Evolutionary conservation across 2,329 filamentous ascomycete genomes (phyloP).

Genomic region (Drechslera avenae): DNA sequence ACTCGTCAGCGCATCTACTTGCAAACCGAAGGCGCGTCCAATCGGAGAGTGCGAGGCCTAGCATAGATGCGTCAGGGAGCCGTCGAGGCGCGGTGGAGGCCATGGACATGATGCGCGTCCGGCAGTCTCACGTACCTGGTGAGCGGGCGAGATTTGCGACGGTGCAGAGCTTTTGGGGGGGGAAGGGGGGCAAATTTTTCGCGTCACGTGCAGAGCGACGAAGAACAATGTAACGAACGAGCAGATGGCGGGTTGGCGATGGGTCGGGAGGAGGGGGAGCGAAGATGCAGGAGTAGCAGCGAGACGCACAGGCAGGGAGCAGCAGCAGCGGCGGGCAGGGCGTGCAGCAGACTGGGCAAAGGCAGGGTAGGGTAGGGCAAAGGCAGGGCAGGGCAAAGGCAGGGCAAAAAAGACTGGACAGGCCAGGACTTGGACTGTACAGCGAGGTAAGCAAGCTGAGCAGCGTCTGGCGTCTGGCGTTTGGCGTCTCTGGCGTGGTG

Average conservation of each 20-base stretch:
- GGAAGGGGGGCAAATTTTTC: slow-evolving; percentile 13
- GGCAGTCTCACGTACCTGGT: slow-evolving; percentile 7
- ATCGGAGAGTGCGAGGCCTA: slow-evolving; percentile 23
- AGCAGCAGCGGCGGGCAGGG: slow-evolving; percentile 3
- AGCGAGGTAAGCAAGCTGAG: too few relatives aligned
- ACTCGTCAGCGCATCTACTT: slow-evolving; percentile 35
- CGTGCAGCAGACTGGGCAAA: neutral
- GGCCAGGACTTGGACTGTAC: too few relatives aligned
- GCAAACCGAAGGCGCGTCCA: slow-evolving; percentile 22
- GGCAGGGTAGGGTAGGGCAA: too few relatives aligned
- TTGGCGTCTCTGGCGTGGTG: neutral
- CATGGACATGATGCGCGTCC: slow-evolving; percentile 6
- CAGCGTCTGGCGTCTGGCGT: too few relatives aligned
- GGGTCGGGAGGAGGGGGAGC: neutral
- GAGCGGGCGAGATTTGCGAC: slow-evolving; percentile 11
- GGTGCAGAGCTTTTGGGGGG: too few relatives aligned
- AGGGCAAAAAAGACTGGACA: neutral
- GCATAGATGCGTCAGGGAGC: slow-evolving; percentile 18
- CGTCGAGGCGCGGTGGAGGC: slow-evolving; percentile 22
- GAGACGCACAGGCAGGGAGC: neutral
- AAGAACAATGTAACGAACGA: neutral
- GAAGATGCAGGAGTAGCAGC: neutral
- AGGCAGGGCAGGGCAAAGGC: neutral
- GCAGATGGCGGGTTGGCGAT: neutral
- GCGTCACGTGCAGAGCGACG: slow-evolving; percentile 11